phyloP scores from a whole-genome alignment of 805 yeast species.

The Myxozyma geophila region DNA sequence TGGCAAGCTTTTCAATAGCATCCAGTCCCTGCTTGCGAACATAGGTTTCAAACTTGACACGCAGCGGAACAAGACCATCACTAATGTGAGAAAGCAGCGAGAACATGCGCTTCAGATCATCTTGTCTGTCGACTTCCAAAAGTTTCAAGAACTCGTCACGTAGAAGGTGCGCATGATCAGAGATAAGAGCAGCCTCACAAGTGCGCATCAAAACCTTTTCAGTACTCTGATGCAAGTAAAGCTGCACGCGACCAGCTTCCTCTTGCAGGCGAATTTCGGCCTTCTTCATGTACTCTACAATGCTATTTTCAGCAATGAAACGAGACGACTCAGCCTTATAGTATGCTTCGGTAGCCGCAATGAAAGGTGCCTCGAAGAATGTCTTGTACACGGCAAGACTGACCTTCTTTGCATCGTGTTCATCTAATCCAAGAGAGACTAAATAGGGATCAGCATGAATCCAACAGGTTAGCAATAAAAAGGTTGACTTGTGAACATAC shows the following conservation, averaged over 20 bases:
- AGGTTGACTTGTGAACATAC: conserved; percentile 12
- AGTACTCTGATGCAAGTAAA: conserved; percentile 84
- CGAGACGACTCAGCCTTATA: conserved; percentile 69
- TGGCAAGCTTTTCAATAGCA: conserved; percentile 62
- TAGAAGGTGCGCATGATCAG: conserved; percentile 74
- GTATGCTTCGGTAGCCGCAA: conserved; percentile 60
- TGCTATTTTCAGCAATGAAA: conserved; percentile 73
- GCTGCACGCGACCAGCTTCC: conserved; percentile 76
- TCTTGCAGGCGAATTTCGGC: conserved; percentile 83
- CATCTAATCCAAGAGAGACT: conserved; percentile 87
- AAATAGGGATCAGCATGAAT: not conserved
- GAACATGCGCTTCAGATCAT: conserved; percentile 79
- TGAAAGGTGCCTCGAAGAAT: conserved; percentile 75
- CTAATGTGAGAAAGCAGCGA: conserved; percentile 77
- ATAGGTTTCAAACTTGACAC: conserved; percentile 70
- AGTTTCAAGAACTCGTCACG: conserved; percentile 77
- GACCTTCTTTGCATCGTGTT: conserved; percentile 83
- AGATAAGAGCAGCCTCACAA: conserved; percentile 75
- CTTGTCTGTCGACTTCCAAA: conserved; percentile 70
- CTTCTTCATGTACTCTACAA: conserved; percentile 86
- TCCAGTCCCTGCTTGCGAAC: conserved; percentile 67
- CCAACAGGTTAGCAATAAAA: not conserved
- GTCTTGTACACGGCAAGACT: conserved; percentile 80
- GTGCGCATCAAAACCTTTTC: conserved; percentile 75
- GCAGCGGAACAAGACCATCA: conserved; percentile 75